Evolutionary conservation across 2,329 filamentous ascomycete genomes (phyloP), one percentile per base, ranked within the genome.

Genomic region (Claviceps paspali): DNA sequence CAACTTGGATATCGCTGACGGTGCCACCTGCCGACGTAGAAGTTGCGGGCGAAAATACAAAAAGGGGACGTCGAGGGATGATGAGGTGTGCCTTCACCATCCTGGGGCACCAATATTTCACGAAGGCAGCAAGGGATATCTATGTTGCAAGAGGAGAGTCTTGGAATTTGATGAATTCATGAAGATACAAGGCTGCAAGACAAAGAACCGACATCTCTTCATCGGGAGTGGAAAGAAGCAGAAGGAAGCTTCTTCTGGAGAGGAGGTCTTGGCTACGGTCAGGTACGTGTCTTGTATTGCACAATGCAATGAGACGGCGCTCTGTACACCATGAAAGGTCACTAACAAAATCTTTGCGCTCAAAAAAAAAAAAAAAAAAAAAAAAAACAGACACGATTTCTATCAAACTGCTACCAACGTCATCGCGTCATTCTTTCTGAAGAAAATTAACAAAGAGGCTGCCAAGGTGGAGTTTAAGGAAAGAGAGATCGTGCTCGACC

Each of bases 121-220:
- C 57, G 91, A 98, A 64, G 91, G 91, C 26, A 93, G 84, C 63
- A 98, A 98, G 65, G 91, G 91, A 1, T 98, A 91, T 70, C 86
- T 78, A 41, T 98, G 91, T 67, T 98, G 91, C 64, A 96, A 96
- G 72, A 70, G 85, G 50, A 73, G 86, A 27, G 91, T 98, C 40
- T 64, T 98, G 41, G 91, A 98, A 55, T 98, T 98, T 59, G 87
- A 98, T 56, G 81, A 96, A 59, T 98, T 98, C 61, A 78, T 98
- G 78, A 91, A 83, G 60, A 88, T 98, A 41, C 77, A 82, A 49
- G 91, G 91, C 1, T 98, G 91, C 62, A 77, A 76, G 56, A 86
- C 80, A 30, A 91, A 87, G 60, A 65, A 68, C 30, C 68, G 72
- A 42, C 91, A 98, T 64, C 60, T 94, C 46, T 98, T 95, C 52